Evolutionary conservation across 345 rosid genomes (phyloP).

Genomic region (Laguncularia racemosa): DNA sequence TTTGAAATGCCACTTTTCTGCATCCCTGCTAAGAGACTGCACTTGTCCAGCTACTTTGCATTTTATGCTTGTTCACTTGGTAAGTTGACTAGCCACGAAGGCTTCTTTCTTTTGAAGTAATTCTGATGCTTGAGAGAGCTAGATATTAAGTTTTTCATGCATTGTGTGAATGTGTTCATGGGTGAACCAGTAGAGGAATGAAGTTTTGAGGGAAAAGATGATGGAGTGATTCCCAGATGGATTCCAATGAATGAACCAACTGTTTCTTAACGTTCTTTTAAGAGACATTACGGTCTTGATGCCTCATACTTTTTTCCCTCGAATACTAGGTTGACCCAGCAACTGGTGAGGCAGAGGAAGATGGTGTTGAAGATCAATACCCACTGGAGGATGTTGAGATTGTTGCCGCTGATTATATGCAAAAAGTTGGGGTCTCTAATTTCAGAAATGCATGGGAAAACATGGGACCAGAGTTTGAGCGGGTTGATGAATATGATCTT

Average conservation of each 20-base stretch:
- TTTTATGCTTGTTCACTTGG: too few relatives aligned
- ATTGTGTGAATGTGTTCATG: too few relatives aligned
- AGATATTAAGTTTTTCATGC: too few relatives aligned
- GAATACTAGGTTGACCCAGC: conserved; percentile 69
- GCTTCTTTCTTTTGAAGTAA: too few relatives aligned
- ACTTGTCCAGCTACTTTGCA: too few relatives aligned
- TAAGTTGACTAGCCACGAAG: too few relatives aligned
- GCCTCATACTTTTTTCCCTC: conserved; percentile 4
- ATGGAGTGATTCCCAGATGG: neutral
- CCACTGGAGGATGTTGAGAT: conserved; percentile 97
- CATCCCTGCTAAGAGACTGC: too few relatives aligned
- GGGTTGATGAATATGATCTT: conserved; percentile 92
- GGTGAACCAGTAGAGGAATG: too few relatives aligned
- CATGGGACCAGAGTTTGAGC: conserved; percentile 72
- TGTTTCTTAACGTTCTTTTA: neutral
- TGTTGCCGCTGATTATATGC: conserved; percentile 84
- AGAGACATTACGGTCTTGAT: neutral
- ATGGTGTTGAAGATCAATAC: conserved; percentile 97
- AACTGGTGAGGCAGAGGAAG: conserved; percentile 89
- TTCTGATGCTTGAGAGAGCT: too few relatives aligned
- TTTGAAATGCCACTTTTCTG: too few relatives aligned
- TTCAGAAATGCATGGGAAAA: conserved; percentile 98
- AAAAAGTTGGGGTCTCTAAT: conserved; percentile 79
- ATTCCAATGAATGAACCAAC: neutral
- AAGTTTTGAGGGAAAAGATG: too few relatives aligned